A percentile compares a stretch with the other conserved stretches of the same genome.
These are phyloP conservation scores for Pichia norvegensis DNA, from an alignment of 1,139 yeast genomes.

Conservation along the genomic window DNA sequence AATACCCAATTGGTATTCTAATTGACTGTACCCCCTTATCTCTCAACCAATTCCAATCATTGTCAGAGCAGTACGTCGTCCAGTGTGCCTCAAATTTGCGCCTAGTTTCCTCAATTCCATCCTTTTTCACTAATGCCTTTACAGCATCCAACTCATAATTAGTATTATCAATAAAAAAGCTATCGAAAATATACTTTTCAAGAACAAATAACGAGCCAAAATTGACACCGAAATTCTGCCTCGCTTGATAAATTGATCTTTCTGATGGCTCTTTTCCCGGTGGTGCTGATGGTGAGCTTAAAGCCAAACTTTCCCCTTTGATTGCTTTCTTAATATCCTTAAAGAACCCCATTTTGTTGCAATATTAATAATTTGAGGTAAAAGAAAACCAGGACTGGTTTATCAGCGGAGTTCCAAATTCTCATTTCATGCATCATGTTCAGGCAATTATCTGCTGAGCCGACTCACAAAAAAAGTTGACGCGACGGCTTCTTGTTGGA, in stretches of 20 bases:
- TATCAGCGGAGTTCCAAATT: not conserved
- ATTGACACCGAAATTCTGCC: slow-evolving; percentile 79
- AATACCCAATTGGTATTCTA: slow-evolving; percentile 85
- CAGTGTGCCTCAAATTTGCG: slow-evolving; percentile 60
- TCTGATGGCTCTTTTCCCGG: slow-evolving; percentile 32
- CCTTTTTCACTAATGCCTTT: slow-evolving; percentile 35
- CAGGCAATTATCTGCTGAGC: not conserved
- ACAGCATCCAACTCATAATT: slow-evolving; percentile 77
- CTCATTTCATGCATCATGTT: too few relatives aligned
- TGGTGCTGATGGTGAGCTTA: slow-evolving; percentile 22
- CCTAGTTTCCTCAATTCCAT: slow-evolving; percentile 51
- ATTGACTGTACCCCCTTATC: slow-evolving; percentile 64
- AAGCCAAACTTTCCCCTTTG: slow-evolving; percentile 1
- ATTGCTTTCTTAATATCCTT: slow-evolving; percentile 16
- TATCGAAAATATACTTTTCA: slow-evolving; percentile 67
- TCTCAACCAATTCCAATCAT: slow-evolving; percentile 74
- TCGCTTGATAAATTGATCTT: slow-evolving; percentile 51
- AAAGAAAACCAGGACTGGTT: not conserved
- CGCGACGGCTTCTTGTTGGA: not conserved
- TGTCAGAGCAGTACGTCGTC: slow-evolving; percentile 51
- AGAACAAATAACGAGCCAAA: slow-evolving; percentile 76
- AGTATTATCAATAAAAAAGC: slow-evolving; percentile 41
- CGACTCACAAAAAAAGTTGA: not conserved
- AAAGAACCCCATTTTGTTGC: slow-evolving; percentile 13
- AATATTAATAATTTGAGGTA: not conserved